phyloP scores from a whole-genome alignment of 305 asterid species.

The Nicotiana rustica region DNA sequence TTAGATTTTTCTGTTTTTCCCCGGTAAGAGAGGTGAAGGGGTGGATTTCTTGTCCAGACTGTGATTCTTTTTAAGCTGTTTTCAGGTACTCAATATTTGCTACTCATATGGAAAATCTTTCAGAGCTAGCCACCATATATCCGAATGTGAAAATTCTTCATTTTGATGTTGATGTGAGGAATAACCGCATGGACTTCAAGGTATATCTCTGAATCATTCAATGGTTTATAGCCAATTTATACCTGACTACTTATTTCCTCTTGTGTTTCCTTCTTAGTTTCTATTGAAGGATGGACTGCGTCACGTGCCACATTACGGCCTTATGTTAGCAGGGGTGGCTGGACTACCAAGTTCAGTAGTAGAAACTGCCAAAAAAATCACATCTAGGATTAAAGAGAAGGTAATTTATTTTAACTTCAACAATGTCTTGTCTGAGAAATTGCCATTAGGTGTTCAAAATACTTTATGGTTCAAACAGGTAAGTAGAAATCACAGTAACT shows the following conservation, averaged over 20 bases:
- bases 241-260: conserved; percentile 37
- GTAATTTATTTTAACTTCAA: conserved; percentile 43
- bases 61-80: conserved; percentile 30
- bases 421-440: conserved; percentile 8
- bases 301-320: conserved; percentile 87
- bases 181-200: conserved; percentile 94
- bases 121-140: conserved; percentile 82
- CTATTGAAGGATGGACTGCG: conserved; percentile 88
- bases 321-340: conserved; percentile 90
- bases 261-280: conserved; percentile 58
- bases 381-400: conserved; percentile 71
- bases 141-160: conserved; percentile 93
- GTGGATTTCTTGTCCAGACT: neutral
- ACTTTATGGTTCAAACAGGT: neutral
- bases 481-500: neutral
- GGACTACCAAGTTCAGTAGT: conserved; percentile 87
- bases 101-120: conserved; percentile 89
- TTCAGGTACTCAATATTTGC: conserved; percentile 91
- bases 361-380: conserved; percentile 73
- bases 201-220: conserved; percentile 43
- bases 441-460: neutral
- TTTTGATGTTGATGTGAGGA: conserved; percentile 78
- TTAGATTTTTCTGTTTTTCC: neutral
- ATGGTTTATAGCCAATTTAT: neutral
- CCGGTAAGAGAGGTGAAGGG: neutral